Evolutionary conservation across 495 filamentous ascomycete genomes (phyloP), one percentile per base, ranked within the genome.

Genomic region (Talaromyces nanjingensis): DNA sequence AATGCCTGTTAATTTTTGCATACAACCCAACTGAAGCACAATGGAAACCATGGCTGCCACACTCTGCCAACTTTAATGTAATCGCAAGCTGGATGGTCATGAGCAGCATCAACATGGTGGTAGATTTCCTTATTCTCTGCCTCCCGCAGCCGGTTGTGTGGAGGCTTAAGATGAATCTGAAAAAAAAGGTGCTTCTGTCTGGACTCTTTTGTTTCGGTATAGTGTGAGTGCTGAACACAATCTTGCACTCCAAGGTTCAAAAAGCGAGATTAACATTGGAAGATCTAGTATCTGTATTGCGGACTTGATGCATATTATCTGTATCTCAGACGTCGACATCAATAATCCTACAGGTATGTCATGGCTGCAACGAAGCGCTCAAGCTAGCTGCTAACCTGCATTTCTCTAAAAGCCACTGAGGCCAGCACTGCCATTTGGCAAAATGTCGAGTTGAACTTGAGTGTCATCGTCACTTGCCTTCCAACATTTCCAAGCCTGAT

Each of bases 121-220:
- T 69, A 37, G 68, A 76, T 66, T 64, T 72, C 2, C 39, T 71
- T 27, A 65, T 76, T 24, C 64, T 76, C 14, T 63, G 68, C 9
- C 57, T 76, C 6, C 77, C 77, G 0, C 58, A 78, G 11, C 69
- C 72, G 3, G 42, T 73, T 5, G 71, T 78, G 1, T 77, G 76
- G 77, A 53, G 60, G 49, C 59, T 79, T 52, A 65, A 75, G 6
- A 72, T 70, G 63, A 52, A 52, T 52, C 47, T 52, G 47, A 52
- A 24, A 52, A 52, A 24, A 52, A 42, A 42, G 47, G 47, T 52
- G 47, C 47, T 52, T 52, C 47, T 52, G 47, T 52, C 47, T 52
- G 47, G 47, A 52, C 47, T 52, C 47, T 52, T 52, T 52, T 52
- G 47, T 24, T 52, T 52, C 47, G 47, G 47, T 52, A 52, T 52